Evolutionary conservation across 108 stramenopile genomes (phyloP), one percentile per base, ranked within the genome.

Genomic region (Nitzschia sp.): DNA sequence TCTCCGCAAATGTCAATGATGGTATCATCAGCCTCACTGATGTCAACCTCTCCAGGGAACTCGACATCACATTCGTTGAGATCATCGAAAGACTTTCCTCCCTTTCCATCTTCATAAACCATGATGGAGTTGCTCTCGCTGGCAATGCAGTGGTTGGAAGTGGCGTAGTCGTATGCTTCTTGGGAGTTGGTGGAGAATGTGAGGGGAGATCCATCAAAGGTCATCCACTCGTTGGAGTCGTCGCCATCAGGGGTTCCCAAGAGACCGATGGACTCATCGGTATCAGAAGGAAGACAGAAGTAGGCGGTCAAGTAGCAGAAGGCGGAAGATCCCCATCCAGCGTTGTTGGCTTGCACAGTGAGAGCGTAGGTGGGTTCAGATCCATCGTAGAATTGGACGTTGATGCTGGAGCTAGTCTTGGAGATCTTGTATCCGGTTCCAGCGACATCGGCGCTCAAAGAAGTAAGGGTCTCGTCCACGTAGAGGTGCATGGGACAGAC

Each of bases 161-260:
- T 55, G 22, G 19, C 15, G 25, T 25, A 55, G 54, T 55, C 25
- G 54, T 20, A 55, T 1, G 17, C 24, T 26, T 55, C 54, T 15
- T 21, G 19, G 21, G n/a, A 17, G n/a, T 48, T 48, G n/a, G 46
- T 17, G 46, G 46, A 48, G n/a, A 48, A 17, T 2, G 46, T 2
- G n/a, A 63, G 14, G 8, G 24, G 1, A 46, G 14, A 1, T 29
- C 61, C 61, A 26, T 12, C 25, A 1, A 0, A 8, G 12, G 20
- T 48, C 43, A 25, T 63, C 61, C 61, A 63, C 2, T 63, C 61
- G 25, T 63, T 21, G 10, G 43, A 21, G 11, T 42, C 0, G 44
- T 63, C 29, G 10, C 44, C 61, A 21, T 63, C 21, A 20, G 44
- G 42, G 6, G 61, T 40, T 25, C 61, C 61, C 42, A 63, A 48